Percentiles rank a stretch among this genome's conserved stretches.
These are phyloP conservation scores for Neurospora sp. DNA, from an alignment of 2,329 filamentous ascomycete species.

Conservation along the genomic window DNA sequence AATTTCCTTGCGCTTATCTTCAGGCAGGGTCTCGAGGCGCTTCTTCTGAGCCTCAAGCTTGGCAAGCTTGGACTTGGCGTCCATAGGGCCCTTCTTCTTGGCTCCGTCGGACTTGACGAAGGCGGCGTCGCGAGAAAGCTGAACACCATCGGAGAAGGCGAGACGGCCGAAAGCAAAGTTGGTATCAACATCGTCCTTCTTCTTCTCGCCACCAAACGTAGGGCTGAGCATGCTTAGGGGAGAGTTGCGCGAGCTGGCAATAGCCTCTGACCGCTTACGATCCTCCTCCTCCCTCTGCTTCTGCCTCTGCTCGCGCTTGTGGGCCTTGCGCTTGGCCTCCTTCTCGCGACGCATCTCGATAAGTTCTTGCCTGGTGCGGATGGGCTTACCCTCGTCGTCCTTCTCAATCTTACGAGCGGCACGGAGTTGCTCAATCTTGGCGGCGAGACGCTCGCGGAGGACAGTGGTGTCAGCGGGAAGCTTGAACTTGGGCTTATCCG, in stretches of 20 bases:
- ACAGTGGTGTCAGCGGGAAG: conserved; percentile 62
- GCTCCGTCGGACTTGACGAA: conserved; percentile 36
- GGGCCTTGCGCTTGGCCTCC: conserved; percentile 73
- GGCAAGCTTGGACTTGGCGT: conserved; percentile 76
- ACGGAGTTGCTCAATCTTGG: conserved; percentile 75
- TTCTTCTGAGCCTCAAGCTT: conserved; percentile 80
- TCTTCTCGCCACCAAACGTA: no score
- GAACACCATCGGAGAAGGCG: conserved; percentile 78
- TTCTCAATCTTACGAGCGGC: conserved; percentile 74
- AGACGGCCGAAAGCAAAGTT: conserved; percentile 86
- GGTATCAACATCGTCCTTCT: conserved; percentile 42
- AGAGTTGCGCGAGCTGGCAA: conserved; percentile 50
- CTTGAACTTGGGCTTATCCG: conserved; percentile 55
- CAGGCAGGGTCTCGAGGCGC: conserved; percentile 64
- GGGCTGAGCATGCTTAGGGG: conserved; percentile 48
- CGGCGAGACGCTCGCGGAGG: conserved; percentile 67
- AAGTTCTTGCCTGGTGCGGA: conserved; percentile 80
- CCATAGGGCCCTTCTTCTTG: conserved; percentile 73
- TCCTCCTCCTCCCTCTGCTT: conserved; percentile 75
- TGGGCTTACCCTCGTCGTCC: conserved; percentile 67
- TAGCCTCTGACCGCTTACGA: conserved; percentile 49
- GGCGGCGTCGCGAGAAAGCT: conserved; percentile 63
- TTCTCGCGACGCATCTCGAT: conserved; percentile 84
- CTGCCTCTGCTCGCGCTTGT: conserved; percentile 76
- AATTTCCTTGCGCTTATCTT: conserved; percentile 73